Percentiles rank a stretch among this genome's conserved stretches.
Evolutionary conservation across 352 stramenopile species (phyloP).

Genomic region (Pythium apleroticum): DNA sequence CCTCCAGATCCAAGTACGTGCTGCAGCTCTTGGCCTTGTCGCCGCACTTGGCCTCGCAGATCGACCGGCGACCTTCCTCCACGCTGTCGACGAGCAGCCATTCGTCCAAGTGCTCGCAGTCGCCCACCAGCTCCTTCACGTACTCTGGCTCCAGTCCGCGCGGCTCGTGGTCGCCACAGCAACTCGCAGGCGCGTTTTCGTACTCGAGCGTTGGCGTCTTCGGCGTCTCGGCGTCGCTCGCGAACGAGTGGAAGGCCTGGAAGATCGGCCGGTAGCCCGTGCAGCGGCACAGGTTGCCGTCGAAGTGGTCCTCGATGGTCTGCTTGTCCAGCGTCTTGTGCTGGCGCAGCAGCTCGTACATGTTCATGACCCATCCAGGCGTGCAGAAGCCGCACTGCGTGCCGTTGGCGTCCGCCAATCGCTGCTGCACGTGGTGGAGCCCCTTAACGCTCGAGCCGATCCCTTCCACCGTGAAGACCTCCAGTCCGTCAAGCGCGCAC

Average conservation of each 20-base stretch:
- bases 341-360: slow-evolving; percentile 34
- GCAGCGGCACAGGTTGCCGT: slow-evolving; percentile 91
- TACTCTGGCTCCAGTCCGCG: not conserved
- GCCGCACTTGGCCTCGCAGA: slow-evolving; percentile 32
- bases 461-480: slow-evolving; percentile 87
- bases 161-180: not conserved
- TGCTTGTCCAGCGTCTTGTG: slow-evolving; percentile 32
- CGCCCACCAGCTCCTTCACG: slow-evolving; percentile 14
- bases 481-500: slow-evolving; percentile 65
- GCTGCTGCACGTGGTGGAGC: slow-evolving; percentile 59
- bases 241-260: slow-evolving; percentile 33
- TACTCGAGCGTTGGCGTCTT: slow-evolving; percentile 11
- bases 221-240: not conserved
- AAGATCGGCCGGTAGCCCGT: slow-evolving; percentile 78
- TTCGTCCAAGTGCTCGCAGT: slow-evolving; percentile 33
- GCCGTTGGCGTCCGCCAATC: slow-evolving; percentile 70
- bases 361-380: slow-evolving; percentile 45
- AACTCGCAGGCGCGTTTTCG: not conserved
- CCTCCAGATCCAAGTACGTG: slow-evolving; percentile 38
- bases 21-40: slow-evolving; percentile 9
- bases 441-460: slow-evolving; percentile 43
- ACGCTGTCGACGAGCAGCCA: slow-evolving; percentile 34
- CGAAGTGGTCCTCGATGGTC: slow-evolving; percentile 77
- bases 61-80: slow-evolving; percentile 21
- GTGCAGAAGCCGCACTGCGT: slow-evolving; percentile 88